Evolutionary conservation across 2,329 filamentous ascomycete genomes (phyloP), one percentile per base, ranked within the genome.

Genomic region (Truncatella angustata): DNA sequence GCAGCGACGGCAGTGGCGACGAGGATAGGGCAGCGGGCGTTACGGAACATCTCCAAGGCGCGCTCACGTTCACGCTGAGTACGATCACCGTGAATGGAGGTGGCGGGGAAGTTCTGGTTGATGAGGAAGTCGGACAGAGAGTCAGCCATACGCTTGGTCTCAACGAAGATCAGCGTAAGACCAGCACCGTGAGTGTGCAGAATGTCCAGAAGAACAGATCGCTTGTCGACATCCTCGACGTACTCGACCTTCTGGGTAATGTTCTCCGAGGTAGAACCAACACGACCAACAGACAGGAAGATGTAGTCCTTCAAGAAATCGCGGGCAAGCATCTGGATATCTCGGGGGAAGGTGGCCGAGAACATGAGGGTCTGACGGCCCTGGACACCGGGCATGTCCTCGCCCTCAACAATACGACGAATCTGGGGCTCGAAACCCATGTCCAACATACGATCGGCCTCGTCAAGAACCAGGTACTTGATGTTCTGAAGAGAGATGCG

Each of bases 341-440:
- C 94, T 64, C 93, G 91, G 56, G 94, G 94, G 84, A 99, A 99
- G 56, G 94, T 99, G 72, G 94, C 94, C 36, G 94, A 99, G 73
- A 99, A 99, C 94, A 99, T 99, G 80, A 99, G 93, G 51, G 94
- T 99, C 77, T 99, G 94, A 68, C 94, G 92, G 64, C 82, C 78
- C 60, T 85, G 77, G 55, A 93, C 90, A 49, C 75, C 73, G 53
- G 94, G 94, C 94, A 99, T 99, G 66, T 99, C 94, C 77, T 97
- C 94, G 55, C 91, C 91, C 76, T 97, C 93, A 42, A 99, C 94
- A 66, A 99, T 97, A 66, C 93, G 90, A 67, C 94, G 92, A 70
- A 99, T 99, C 78, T 99, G 94, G 66, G 94, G 94, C 81, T 99
- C 94, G 82, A 99, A 99, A 94, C 94, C 94, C 94, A 99, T 99